A percentile compares a stretch with the other conserved stretches of the same genome.
Evolutionary conservation across 2,329 filamentous ascomycete species (phyloP).

Genomic region (Dissoconium aciculare): DNA sequence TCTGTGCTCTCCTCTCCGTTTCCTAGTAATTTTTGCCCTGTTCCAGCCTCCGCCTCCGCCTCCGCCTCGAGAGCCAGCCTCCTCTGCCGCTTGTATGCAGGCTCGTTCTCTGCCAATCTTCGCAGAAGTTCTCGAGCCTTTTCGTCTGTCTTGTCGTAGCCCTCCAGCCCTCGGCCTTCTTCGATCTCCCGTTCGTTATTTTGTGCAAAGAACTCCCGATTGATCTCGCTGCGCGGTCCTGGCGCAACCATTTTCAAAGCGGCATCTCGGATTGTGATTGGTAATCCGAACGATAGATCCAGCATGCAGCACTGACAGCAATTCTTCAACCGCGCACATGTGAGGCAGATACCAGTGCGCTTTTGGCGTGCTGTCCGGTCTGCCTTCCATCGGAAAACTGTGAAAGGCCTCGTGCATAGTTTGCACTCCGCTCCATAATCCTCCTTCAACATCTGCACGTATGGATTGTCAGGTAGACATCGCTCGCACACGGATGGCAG

Average conservation of each 20-base stretch:
- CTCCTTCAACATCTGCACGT: constrained; percentile 98
- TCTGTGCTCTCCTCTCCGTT: constrained; percentile 22
- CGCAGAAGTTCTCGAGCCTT: constrained; percentile 81
- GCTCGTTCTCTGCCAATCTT: constrained; percentile 77
- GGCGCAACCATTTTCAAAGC: constrained; percentile 96
- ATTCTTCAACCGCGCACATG: constrained; percentile 93
- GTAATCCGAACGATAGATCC: constrained; percentile 86
- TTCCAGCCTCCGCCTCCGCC: constrained; percentile 25
- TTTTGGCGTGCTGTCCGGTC: constrained; percentile 85
- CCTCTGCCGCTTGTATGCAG: constrained; percentile 82
- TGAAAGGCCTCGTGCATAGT: constrained; percentile 85
- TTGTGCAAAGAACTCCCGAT: constrained; percentile 93
- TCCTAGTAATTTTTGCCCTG: constrained; percentile 29
- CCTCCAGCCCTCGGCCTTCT: constrained; percentile 74
- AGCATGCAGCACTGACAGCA: constrained; percentile 99
- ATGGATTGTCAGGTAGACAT: constrained; percentile 90
- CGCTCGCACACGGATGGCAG: constrained; percentile 82
- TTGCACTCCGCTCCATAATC: constrained; percentile 63
- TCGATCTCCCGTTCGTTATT: constrained; percentile 94
- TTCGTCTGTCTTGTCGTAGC: constrained; percentile 93
- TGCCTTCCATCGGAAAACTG: constrained; percentile 86
- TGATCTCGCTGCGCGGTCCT: constrained; percentile 80
- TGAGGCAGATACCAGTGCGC: constrained; percentile 88
- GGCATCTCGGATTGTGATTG: constrained; percentile 87
- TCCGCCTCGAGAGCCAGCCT: constrained; percentile 48